Percentiles rank a stretch among this genome's conserved stretches.
Evolutionary conservation across 164 flowering plant genomes (phyloP).

Genomic region (Sextonia rubra): DNA sequence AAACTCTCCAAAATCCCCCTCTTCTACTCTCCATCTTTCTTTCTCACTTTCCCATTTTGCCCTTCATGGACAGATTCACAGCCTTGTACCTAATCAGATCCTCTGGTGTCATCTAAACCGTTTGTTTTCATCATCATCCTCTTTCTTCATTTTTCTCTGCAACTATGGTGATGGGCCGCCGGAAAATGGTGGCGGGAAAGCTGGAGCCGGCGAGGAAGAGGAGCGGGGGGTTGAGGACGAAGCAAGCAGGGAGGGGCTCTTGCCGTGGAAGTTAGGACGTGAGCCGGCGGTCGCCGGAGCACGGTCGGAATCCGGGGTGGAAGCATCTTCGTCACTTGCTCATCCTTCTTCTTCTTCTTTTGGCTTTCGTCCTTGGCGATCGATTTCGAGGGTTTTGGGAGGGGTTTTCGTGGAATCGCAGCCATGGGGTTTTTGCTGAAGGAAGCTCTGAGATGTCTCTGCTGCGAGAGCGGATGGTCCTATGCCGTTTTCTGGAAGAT

Average conservation of each 20-base stretch:
- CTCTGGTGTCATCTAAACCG: not conserved
- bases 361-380: not conserved
- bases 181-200: constrained; percentile 41
- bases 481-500: constrained; percentile 95
- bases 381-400: not conserved
- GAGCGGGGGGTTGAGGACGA: constrained; percentile 84
- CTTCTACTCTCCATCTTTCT: not conserved
- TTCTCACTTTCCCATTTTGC: not conserved
- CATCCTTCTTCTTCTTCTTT: not conserved
- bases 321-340: not conserved
- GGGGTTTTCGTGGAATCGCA: not conserved
- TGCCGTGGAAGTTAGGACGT: constrained; percentile 85
- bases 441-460: constrained; percentile 64
- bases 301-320: not conserved
- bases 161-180: constrained; percentile 38
- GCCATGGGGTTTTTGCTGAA: constrained; percentile 58
- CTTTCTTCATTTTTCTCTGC: constrained; percentile 2
- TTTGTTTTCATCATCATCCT: not conserved
- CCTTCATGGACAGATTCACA: not conserved
- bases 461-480: constrained; percentile 66
- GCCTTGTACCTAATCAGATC: not conserved
- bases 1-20: too few species aligned
- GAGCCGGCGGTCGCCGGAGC: not conserved
- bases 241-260: constrained; percentile 93
- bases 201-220: constrained; percentile 79